Evolutionary conservation across 202 grass and related monocot species (phyloP), one percentile per base, ranked within the genome.

Genomic region (Hordeum pubiflorum): DNA sequence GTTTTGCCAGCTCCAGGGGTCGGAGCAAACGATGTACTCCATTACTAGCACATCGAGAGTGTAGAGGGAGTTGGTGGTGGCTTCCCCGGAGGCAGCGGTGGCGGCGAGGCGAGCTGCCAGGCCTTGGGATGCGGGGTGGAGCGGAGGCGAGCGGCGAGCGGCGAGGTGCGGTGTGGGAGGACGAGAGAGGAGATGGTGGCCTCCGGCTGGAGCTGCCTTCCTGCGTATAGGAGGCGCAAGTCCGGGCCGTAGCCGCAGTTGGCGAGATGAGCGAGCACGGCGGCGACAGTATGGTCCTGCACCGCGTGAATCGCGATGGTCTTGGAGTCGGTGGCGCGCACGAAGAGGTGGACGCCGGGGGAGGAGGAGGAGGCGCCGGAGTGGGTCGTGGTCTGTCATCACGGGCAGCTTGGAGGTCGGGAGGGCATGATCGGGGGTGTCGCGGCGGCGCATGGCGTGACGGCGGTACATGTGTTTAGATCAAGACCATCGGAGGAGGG

Each of bases 391-490:
- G 72, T 32, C 73, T n/a, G 77, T 82, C 85, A 81, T 81, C 46
- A 83, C 2, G 15, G 57, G 77, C 26, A 81, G 77, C 72, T 77
- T 85, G n/a, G 65, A 81, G 36, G 36, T 9, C 10, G 71, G 61
- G 27, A 79, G 83, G 38, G 86, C 86, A 8, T 38, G 5, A 1
- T 38, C 7, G 7, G 36, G 56, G 24, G 55, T 23, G 50, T 91
- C 89, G 18, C 87, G 83, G 63, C 87, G 91, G 76, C 93, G 90
- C 84, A 93, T 97, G 84, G 93, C 86, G 72, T 83, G 79, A 39
- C 84, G 88, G 70, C 82, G 40, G 68, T 38, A 38, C 36, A 38
- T n/a, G n/a, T 38, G 36, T 38, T 38, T 38, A 8, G 36, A 38
- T 38, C 7, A 38, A 38, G 36, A 38, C 36, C 36, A 6, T 33